These are phyloP conservation scores for Tolypocladium tundrense DNA, from an alignment of 2,329 filamentous ascomycete species.

Conservation along the genomic window DNA sequence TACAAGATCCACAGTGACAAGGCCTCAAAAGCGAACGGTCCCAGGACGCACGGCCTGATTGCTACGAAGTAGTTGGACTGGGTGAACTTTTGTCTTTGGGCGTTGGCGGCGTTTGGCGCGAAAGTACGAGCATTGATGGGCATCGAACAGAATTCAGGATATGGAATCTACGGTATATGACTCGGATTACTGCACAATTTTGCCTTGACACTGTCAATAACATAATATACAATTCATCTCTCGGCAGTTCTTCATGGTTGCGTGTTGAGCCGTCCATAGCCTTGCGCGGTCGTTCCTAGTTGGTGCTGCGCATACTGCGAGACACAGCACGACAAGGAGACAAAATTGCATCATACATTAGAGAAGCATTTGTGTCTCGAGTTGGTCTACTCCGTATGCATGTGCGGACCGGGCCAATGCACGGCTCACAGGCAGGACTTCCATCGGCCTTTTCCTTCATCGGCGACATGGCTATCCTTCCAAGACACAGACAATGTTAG, in stretches of 20 bases:
- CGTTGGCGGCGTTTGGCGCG: background rate
- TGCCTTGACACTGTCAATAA: background rate
- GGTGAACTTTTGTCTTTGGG: background rate
- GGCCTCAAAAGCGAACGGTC: slow-evolving; percentile 11
- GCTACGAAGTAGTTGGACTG: background rate
- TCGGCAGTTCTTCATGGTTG: background rate
- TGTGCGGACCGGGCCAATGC: no score
- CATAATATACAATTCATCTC: background rate
- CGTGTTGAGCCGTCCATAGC: background rate
- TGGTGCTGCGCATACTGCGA: no score
- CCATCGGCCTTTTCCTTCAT: no score
- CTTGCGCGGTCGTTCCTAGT: no score
- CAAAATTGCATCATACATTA: no score
- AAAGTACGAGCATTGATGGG: background rate
- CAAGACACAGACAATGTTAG: no score
- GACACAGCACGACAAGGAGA: background rate
- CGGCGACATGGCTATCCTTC: no score
- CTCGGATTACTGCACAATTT: background rate
- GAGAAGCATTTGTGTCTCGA: no score
- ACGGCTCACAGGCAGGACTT: no score
- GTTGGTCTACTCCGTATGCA: no score
- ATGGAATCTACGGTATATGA: background rate
- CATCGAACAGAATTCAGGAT: background rate
- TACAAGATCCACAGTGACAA: slow-evolving; percentile 48
- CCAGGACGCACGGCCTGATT: slow-evolving; percentile 12